These are phyloP conservation scores for Akanthomyces dipterigenus DNA, from an alignment of 2,329 filamentous ascomycete species.

Conservation along the genomic window DNA sequence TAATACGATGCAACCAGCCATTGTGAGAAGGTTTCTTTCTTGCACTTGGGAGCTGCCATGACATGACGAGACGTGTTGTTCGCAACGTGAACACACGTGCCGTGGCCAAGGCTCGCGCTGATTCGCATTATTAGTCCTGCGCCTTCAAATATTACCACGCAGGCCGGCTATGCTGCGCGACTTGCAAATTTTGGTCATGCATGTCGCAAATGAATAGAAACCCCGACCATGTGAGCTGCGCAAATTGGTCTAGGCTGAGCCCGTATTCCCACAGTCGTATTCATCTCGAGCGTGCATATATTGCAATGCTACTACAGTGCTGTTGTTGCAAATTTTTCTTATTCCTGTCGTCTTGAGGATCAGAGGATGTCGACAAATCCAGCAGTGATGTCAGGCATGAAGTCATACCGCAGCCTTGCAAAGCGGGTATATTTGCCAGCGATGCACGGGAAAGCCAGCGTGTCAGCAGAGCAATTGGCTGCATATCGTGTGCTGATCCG, in stretches of 20 bases:
- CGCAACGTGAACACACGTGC: not conserved
- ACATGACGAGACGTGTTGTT: not conserved
- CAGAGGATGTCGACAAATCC: not conserved
- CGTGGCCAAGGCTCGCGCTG: not conserved
- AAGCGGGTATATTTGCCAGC: not conserved
- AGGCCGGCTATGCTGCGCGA: not conserved
- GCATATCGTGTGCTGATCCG: not conserved
- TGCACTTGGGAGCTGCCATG: not conserved
- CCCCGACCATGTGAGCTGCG: not conserved
- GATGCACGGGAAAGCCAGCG: not conserved
- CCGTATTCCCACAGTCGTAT: conserved; percentile 6
- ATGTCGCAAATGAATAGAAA: not conserved
- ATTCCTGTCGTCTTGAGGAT: not conserved
- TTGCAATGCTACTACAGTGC: not conserved
- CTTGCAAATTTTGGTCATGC: conserved; percentile 3
- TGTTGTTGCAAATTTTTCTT: not conserved
- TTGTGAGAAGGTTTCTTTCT: not conserved
- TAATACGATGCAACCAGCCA: not conserved
- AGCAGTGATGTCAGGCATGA: not conserved
- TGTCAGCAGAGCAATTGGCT: conserved; percentile 5
- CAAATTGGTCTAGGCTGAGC: not conserved
- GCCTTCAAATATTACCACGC: not conserved
- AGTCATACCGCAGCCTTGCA: not conserved
- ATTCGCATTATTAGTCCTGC: not conserved
- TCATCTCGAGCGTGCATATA: conserved; percentile 2